A percentile compares a stretch with the other conserved stretches of the same genome.
Conservation (phyloP, 2,329 filamentous ascomycete genomes). For the Monosporascus ibericus region DNA sequence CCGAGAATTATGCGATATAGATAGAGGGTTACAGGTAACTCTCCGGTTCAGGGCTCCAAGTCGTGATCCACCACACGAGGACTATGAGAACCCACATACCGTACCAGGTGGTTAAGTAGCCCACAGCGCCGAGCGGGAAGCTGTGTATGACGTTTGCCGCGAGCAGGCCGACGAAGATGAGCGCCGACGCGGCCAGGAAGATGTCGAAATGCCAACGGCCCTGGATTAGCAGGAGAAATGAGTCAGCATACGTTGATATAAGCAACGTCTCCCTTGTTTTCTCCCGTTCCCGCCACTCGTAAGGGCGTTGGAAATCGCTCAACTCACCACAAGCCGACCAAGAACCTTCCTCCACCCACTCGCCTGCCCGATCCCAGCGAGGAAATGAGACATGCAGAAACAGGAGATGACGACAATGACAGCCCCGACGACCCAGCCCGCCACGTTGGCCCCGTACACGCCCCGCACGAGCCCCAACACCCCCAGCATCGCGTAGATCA, state of each 20-base stretch:
- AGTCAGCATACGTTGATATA: not conserved
- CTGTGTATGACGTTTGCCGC: conserved; percentile 1
- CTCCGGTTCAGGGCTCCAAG: conserved; percentile 5
- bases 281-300: no score
- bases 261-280: no score
- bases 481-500: conserved; percentile 6
- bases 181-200: conserved; percentile 6
- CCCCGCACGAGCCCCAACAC: conserved; percentile 5
- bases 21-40: conserved; percentile 2
- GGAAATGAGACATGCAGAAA: conserved; percentile 7
- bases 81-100: conserved; percentile 12
- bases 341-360: conserved; percentile 5
- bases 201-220: conserved; percentile 8
- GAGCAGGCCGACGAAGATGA: conserved; percentile 4
- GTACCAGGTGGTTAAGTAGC: conserved; percentile 9
- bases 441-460: conserved; percentile 5
- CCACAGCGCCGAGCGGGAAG: conserved; percentile 5
- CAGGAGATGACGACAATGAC: conserved; percentile 1
- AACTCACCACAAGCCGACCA: conserved; percentile 6
- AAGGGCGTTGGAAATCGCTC: no score
- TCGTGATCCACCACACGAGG: conserved; percentile 8
- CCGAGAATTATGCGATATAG: no score
- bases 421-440: conserved; percentile 5
- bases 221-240: conserved; percentile 1
- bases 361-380: conserved; percentile 8